Percentiles rank a stretch among this genome's conserved stretches.
Conservation (phyloP, 106 monocot species). For the Dendrobium chrysotoxum region DNA sequence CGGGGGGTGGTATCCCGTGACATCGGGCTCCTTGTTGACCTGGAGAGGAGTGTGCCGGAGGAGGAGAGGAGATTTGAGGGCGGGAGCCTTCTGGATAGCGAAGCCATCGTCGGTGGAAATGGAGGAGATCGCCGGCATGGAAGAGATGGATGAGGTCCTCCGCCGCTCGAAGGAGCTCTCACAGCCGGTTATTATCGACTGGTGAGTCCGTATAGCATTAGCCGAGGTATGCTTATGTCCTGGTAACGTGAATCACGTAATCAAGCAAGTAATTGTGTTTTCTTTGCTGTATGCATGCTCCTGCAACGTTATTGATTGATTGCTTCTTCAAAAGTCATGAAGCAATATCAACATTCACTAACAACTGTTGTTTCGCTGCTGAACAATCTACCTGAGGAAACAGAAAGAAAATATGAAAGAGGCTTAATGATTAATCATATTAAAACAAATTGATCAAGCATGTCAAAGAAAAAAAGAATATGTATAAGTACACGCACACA, state of each 20-base stretch:
- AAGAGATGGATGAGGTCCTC: constrained; percentile 61
- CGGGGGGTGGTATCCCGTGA: too few species aligned
- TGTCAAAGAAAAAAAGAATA: too few species aligned
- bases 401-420: not conserved
- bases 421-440: not conserved
- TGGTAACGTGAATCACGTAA: not conserved
- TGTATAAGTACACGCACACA: too few species aligned
- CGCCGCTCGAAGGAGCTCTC: constrained; percentile 35
- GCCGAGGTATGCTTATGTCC: not conserved
- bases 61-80: not conserved
- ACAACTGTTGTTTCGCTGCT: not conserved
- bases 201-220: constrained; percentile 27
- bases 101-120: constrained; percentile 16
- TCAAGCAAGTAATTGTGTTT: not conserved
- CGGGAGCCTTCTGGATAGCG: constrained; percentile 4
- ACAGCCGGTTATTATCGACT: constrained; percentile 65
- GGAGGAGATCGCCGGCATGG: constrained; percentile 30
- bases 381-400: not conserved
- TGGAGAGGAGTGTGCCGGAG: not conserved
- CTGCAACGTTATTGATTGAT: not conserved
- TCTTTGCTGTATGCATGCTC: not conserved
- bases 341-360: not conserved
- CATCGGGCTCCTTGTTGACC: too few species aligned
- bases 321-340: not conserved
- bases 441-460: not conserved